Evolutionary conservation across 192 early-diverging fungal genomes (phyloP).

Genomic region (Gonapodya sp.): DNA sequence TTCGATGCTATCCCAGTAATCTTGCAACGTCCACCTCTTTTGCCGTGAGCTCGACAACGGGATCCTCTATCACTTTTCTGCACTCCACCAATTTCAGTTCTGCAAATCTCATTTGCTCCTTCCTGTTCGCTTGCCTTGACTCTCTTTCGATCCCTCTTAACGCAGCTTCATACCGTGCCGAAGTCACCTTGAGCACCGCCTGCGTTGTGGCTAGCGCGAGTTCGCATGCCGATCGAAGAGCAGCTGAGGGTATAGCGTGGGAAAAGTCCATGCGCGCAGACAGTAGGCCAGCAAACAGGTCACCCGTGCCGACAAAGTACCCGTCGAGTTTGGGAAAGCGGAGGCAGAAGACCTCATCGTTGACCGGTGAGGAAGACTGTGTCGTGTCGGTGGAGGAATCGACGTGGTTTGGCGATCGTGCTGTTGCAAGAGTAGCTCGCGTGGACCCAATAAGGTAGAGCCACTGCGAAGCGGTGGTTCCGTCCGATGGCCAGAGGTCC

Average conservation of each 20-base stretch:
- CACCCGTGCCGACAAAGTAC: constrained; percentile 88
- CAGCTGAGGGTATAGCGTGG: constrained; percentile 18
- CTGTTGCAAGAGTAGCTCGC: too few species aligned
- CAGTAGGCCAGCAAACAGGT: constrained; percentile 69
- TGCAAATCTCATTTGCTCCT: constrained; percentile 32
- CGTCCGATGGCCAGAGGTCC: background rate
- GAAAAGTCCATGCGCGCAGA: constrained; percentile 46
- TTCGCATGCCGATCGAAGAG: constrained; percentile 41
- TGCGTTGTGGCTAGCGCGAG: constrained; percentile 59
- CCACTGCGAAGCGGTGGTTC: background rate
- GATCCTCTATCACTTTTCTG: constrained; percentile 44
- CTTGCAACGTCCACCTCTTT: too few species aligned
- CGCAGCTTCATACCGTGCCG: constrained; percentile 27
- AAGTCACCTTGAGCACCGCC: constrained; percentile 58
- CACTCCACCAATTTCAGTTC: constrained; percentile 68
- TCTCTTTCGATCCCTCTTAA: too few species aligned
- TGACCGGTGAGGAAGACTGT: constrained; percentile 20
- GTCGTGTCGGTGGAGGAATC: constrained; percentile 16
- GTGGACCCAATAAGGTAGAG: background rate
- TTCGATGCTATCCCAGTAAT: too few species aligned
- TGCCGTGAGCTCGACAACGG: too few species aligned
- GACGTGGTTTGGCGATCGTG: constrained; percentile 19
- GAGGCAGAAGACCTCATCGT: constrained; percentile 42
- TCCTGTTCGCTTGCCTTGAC: constrained; percentile 17
- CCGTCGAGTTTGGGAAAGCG: constrained; percentile 62